These are phyloP conservation scores for Jackrogersella multiformis DNA, from an alignment of 495 filamentous ascomycete genomes.

Conservation along the genomic window DNA sequence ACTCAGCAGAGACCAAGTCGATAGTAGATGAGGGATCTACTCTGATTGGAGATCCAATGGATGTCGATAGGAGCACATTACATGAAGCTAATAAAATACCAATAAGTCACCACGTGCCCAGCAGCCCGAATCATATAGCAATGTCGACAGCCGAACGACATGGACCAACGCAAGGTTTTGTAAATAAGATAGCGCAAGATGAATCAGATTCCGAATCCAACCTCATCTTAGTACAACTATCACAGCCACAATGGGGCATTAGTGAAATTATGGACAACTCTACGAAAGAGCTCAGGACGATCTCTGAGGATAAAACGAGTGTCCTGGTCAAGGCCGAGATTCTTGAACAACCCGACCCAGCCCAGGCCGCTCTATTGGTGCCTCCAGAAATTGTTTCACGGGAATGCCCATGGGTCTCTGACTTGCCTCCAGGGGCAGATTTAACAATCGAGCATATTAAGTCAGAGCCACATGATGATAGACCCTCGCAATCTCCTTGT, in stretches of 20 bases:
- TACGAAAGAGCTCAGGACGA: background rate
- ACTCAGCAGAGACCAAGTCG: background rate
- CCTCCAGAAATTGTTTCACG: background rate
- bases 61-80: constrained; percentile 7
- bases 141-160: background rate
- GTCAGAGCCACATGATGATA: constrained; percentile 21
- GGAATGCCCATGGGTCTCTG: constrained; percentile 10
- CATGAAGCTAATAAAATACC: background rate
- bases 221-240: constrained; percentile 7
- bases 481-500: background rate
- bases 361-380: background rate
- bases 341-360: background rate
- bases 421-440: constrained; percentile 5
- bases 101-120: background rate
- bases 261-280: background rate
- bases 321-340: background rate
- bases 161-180: background rate
- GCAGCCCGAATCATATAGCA: background rate
- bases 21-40: constrained; percentile 28
- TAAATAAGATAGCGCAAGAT: background rate
- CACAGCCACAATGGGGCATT: constrained; percentile 19
- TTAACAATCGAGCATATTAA: constrained; percentile 18
- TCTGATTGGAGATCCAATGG: constrained; percentile 27
- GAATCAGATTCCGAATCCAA: constrained; percentile 19
- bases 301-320: background rate